Percentiles rank a stretch among this genome's conserved stretches.
Conservation (phyloP, 495 filamentous ascomycete genomes). For the Lophiotrema nucula region DNA sequence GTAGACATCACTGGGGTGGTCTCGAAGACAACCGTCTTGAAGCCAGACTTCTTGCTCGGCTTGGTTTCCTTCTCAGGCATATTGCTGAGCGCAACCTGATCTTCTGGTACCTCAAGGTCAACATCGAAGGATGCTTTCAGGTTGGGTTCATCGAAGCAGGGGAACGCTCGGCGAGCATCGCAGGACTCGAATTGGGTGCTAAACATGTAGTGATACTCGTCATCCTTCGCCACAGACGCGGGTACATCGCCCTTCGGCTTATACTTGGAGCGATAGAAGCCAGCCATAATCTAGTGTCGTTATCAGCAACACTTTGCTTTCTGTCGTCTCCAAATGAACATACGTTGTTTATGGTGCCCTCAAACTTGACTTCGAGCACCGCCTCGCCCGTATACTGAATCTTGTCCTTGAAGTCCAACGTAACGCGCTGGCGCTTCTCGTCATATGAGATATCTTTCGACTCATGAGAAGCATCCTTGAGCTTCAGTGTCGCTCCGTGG, state of each 20-base stretch:
- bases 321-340: neutral
- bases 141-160: slow-evolving; percentile 97
- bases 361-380: slow-evolving; percentile 70
- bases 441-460: slow-evolving; percentile 72
- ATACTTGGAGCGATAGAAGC: slow-evolving; percentile 94
- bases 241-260: slow-evolving; percentile 70
- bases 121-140: slow-evolving; percentile 95
- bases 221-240: slow-evolving; percentile 71
- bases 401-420: slow-evolving; percentile 67
- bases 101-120: slow-evolving; percentile 82
- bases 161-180: slow-evolving; percentile 90
- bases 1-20: slow-evolving; percentile 92
- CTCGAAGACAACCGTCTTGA: slow-evolving; percentile 81
- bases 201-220: slow-evolving; percentile 85
- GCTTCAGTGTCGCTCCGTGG: slow-evolving; percentile 48
- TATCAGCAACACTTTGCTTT: neutral
- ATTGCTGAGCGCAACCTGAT: slow-evolving; percentile 85
- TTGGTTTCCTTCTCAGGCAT: slow-evolving; percentile 77
- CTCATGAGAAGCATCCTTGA: slow-evolving; percentile 50
- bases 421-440: slow-evolving; percentile 73
- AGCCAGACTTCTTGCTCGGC: slow-evolving; percentile 56
- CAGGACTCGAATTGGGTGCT: slow-evolving; percentile 97
- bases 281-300: slow-evolving; percentile 63
- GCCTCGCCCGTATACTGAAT: slow-evolving; percentile 61
- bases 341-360: slow-evolving; percentile 84